Conservation (phyloP, 2,329 filamentous ascomycete genomes). For the Claviceps digitariae region DNA sequence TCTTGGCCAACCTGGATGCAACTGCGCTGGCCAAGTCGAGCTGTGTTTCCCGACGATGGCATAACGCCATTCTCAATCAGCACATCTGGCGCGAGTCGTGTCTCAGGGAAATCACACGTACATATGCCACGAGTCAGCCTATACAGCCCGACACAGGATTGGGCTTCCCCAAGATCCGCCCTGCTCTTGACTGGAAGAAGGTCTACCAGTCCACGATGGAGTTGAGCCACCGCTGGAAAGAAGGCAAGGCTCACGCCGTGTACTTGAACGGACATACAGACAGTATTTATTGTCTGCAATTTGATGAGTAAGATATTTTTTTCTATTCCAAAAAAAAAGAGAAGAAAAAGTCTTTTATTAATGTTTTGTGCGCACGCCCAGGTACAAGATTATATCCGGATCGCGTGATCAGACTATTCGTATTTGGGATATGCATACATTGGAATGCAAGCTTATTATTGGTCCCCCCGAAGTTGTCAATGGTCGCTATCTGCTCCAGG, state of each 20-base stretch:
- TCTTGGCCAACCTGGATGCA: slow-evolving; percentile 43
- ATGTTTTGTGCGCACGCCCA: slow-evolving; percentile 20
- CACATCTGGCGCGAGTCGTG: slow-evolving; percentile 54
- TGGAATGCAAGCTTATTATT: slow-evolving; percentile 74
- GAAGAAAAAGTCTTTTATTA: too few relatives aligned
- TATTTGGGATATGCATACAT: slow-evolving; percentile 87
- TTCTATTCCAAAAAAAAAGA: too few relatives aligned
- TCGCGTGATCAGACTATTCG: slow-evolving; percentile 92
- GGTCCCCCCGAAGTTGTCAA: slow-evolving; percentile 57
- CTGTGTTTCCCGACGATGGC: slow-evolving; percentile 39
- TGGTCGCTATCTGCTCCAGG: slow-evolving; percentile 35
- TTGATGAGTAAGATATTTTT: slow-evolving; percentile 64
- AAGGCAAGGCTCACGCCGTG: slow-evolving; percentile 63
- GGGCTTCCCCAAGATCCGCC: slow-evolving; percentile 41
- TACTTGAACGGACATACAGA: slow-evolving; percentile 91
- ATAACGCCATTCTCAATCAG: slow-evolving; percentile 31
- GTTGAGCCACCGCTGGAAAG: slow-evolving; percentile 67
- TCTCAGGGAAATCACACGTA: slow-evolving; percentile 44
- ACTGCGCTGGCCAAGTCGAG: slow-evolving; percentile 33
- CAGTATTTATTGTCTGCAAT: slow-evolving; percentile 95
- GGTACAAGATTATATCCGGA: slow-evolving; percentile 89
- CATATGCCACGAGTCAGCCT: slow-evolving; percentile 42
- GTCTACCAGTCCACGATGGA: slow-evolving; percentile 68
- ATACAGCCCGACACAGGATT: slow-evolving; percentile 40
- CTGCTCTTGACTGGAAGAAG: slow-evolving; percentile 68